Percentiles rank a stretch among this genome's conserved stretches.
Evolutionary conservation across 108 stramenopile genomes (phyloP).

Genomic region (Pseudonitzschia pungens): DNA sequence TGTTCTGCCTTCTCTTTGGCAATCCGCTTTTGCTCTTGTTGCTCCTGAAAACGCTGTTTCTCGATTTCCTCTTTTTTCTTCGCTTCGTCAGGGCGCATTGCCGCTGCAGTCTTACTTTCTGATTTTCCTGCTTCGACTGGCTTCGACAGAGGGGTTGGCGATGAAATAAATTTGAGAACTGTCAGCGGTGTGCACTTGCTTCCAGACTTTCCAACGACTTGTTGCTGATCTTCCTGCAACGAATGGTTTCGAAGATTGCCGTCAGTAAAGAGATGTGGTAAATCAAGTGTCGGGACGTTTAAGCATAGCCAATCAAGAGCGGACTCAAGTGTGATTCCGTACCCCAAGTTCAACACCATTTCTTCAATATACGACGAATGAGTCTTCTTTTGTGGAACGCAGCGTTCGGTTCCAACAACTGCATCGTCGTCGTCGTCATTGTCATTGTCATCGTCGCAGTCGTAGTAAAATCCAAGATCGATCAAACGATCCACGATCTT

Average conservation of each 20-base stretch:
- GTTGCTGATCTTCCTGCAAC: not conserved
- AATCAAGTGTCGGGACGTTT: constrained; percentile 42
- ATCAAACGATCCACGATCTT: constrained; percentile 37
- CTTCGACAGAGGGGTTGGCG: not conserved
- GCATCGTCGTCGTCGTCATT: not conserved
- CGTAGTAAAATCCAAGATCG: constrained; percentile 31
- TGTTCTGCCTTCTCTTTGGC: constrained; percentile 3
- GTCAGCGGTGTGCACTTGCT: not conserved
- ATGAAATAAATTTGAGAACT: constrained; percentile 12
- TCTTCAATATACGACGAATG: constrained; percentile 31
- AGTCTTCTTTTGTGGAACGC: not conserved
- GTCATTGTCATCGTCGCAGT: not conserved
- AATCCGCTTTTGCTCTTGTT: not conserved
- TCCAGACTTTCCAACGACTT: not conserved
- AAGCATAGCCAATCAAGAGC: constrained; percentile 78
- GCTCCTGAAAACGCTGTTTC: not conserved
- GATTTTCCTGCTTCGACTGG: not conserved
- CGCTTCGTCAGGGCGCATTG: not conserved
- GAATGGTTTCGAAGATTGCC: constrained; percentile 25
- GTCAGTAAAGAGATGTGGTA: constrained; percentile 64
- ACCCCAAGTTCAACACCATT: constrained; percentile 34
- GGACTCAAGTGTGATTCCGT: constrained; percentile 47
- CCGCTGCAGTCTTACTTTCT: not conserved
- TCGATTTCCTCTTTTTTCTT: constrained; percentile 11
- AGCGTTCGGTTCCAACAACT: not conserved